Base-by-base conservation (phyloP, 2,329 filamentous ascomycete species). In the Penicillium sp. region DNA sequence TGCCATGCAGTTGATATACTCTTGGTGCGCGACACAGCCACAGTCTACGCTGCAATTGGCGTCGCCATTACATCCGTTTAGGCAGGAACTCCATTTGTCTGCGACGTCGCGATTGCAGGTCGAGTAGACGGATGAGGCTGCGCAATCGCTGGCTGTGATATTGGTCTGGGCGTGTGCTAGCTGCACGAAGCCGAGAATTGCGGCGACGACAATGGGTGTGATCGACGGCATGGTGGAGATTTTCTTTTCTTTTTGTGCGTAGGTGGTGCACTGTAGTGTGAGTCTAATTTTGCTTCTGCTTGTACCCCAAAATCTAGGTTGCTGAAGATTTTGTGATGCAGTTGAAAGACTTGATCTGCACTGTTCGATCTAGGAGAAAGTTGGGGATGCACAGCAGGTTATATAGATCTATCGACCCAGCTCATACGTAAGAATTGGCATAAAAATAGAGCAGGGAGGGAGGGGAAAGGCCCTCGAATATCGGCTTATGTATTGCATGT, bases 1-100 rank as follows among this genome's bases (percentile, higher is more conserved):
- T 2, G 73, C 69, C 66, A 75, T 75, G 66, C 74, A 75, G 54
- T 76, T 75, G 57, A 72, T 65, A 61, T 69, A 69, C 43, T 64
- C 45, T 43, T 66, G 64, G 50, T 68, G 64, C 2, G 62, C 60
- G 23, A 59, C 59, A 47, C 66, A 68, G 14, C 65, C 65, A 37
- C 66, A 68, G 39, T 64, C 55, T 2, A 65, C 62, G 11, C 56
- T 58, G 42, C 66, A 68, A 50, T 66, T 37, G 11, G 59, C 60
- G 54, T 64, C 49, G 19, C 65, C 64, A 19, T 59, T 62, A 49
- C 66, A 68, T 16, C 50, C 33, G 21, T 50, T 54, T 1, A 68
- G 16, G 16, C 66, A 68, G n/a, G 54, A 58, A 25, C 59, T 52
- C 63, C 62, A 65, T 16, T 60, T 58, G 27, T 62, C 33, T 2